These are phyloP conservation scores for Acacia melanoxylon DNA, from an alignment of 306 rosid genomes.

Conservation along the genomic window DNA sequence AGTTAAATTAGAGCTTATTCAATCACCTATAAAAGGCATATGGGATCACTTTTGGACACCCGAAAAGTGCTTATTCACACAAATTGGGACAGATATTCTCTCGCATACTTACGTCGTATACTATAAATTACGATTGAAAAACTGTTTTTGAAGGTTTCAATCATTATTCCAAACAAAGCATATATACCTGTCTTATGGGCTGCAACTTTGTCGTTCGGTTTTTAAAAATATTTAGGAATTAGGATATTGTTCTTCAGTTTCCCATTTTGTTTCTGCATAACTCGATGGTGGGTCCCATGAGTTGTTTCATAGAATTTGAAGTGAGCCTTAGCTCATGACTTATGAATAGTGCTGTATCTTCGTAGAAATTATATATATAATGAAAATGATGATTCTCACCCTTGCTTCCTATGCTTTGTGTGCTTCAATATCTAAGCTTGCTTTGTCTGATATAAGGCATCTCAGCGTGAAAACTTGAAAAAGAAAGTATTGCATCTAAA, in stretches of 20 bases:
- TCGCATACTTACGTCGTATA: no score
- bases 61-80: no score
- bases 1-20: neutral
- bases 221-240: neutral
- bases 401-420: neutral
- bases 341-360: neutral
- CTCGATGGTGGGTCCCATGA: neutral
- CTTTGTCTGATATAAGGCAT: neutral
- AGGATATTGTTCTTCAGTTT: neutral
- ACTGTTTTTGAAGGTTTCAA: no score
- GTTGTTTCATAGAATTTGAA: neutral
- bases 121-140: no score
- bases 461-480: neutral
- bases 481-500: neutral
- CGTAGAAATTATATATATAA: neutral
- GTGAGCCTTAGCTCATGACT: neutral
- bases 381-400: neutral
- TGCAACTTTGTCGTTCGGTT: neutral
- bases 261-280: neutral
- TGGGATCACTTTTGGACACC: no score
- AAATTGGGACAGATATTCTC: no score
- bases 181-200: neutral
- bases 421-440: neutral
- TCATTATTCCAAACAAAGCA: no score
- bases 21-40: neutral